phyloP scores from a whole-genome alignment of 768 basidiomycete species.

The Hericium alpestre region DNA sequence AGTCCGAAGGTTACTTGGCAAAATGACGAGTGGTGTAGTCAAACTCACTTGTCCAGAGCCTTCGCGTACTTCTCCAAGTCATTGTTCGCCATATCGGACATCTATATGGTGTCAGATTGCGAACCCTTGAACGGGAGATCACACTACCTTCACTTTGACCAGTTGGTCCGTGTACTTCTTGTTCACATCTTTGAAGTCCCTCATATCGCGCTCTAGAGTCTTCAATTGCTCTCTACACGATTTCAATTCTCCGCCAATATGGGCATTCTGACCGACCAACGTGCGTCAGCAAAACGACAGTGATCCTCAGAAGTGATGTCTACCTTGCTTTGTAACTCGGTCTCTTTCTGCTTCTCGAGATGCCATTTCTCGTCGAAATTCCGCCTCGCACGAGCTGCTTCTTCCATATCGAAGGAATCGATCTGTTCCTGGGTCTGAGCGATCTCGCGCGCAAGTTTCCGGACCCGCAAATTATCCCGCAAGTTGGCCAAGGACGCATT shows the following conservation, averaged over 20 bases:
- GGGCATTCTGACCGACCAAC: conserved; percentile 46
- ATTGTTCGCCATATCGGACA: conserved; percentile 94
- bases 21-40: neutral
- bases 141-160: conserved; percentile 80
- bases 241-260: conserved; percentile 73
- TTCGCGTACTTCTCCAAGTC: conserved; percentile 98
- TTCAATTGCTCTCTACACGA: conserved; percentile 59
- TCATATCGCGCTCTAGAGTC: conserved; percentile 57
- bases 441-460: conserved; percentile 59
- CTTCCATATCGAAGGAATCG: conserved; percentile 70
- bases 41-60: conserved; percentile 83
- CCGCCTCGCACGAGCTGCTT: conserved; percentile 71
- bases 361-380: conserved; percentile 78
- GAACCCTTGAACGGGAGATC: neutral
- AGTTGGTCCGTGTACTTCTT: conserved; percentile 84
- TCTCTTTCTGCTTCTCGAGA: conserved; percentile 61
- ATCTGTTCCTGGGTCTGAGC: conserved; percentile 59
- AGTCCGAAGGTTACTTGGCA: conserved; percentile 2
- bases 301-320: conserved; percentile 11
- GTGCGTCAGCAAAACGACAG: neutral
- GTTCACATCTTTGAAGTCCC: conserved; percentile 80
- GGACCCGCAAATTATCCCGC: conserved; percentile 74
- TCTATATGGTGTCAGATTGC: conserved; percentile 34
- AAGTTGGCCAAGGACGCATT: conserved; percentile 60
- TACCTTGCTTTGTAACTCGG: conserved; percentile 60